Evolutionary conservation across 768 basidiomycete genomes (phyloP).

Genomic region (Kwoniella newhampshirensis): DNA sequence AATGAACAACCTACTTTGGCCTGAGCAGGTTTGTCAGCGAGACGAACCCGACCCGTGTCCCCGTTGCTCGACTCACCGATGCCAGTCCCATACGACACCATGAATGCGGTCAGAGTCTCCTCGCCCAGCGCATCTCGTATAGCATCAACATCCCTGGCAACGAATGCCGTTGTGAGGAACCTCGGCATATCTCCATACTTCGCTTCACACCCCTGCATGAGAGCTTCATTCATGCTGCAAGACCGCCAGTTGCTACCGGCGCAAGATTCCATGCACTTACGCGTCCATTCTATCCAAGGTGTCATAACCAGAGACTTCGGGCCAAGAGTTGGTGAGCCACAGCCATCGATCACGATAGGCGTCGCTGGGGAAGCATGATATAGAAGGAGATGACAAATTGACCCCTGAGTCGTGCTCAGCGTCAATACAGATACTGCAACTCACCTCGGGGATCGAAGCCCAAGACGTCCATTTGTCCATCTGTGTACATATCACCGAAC

Average conservation of each 20-base stretch:
- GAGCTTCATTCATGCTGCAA: constrained; percentile 11
- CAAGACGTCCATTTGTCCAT: constrained; percentile 13
- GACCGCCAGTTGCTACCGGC: not conserved
- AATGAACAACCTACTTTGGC: no score
- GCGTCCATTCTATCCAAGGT: constrained; percentile 2
- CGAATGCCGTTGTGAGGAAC: constrained; percentile 18
- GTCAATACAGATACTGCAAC: not conserved
- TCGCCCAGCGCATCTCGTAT: constrained; percentile 5
- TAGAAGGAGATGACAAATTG: constrained; percentile 10
- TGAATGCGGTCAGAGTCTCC: constrained; percentile 4
- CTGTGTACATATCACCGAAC: constrained; percentile 4
- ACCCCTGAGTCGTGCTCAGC: constrained; percentile 9
- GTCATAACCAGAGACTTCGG: not conserved
- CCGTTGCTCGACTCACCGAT: not conserved
- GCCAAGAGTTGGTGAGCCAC: not conserved
- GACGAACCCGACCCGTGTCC: not conserved
- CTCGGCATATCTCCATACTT: constrained; percentile 4
- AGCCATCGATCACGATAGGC: constrained; percentile 16
- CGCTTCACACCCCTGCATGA: constrained; percentile 3
- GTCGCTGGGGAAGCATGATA: constrained; percentile 15
- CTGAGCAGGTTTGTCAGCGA: no score
- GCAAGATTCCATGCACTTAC: not conserved
- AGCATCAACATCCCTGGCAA: constrained; percentile 15
- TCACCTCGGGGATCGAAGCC: constrained; percentile 22
- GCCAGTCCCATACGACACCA: constrained; percentile 20